Percentiles rank a stretch among this genome's conserved stretches.
These are phyloP conservation scores for Colletotrichum noveboracense DNA, from an alignment of 2,329 filamentous ascomycete genomes.

Conservation along the genomic window DNA sequence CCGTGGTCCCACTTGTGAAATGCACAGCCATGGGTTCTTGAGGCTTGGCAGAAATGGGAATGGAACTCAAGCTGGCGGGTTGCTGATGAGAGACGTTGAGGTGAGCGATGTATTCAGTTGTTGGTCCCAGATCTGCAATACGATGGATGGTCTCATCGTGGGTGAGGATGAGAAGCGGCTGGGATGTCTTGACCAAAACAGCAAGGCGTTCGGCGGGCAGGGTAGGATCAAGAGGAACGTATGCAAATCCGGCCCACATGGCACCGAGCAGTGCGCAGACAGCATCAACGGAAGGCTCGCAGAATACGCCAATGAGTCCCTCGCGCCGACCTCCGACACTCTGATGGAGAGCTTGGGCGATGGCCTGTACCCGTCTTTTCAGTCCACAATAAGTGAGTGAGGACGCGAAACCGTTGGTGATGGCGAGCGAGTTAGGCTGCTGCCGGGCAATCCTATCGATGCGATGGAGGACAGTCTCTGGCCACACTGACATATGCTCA, in stretches of 20 bases:
- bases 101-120: neutral
- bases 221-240: constrained; percentile 44
- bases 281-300: constrained; percentile 38
- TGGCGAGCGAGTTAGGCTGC: neutral
- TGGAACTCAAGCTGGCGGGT: neutral
- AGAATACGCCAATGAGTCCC: constrained; percentile 40
- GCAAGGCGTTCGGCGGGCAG: neutral
- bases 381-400: neutral
- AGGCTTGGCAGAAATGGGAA: neutral
- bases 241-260: constrained; percentile 38
- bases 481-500: neutral
- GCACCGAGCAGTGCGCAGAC: constrained; percentile 45
- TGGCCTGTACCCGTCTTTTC: neutral
- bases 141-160: neutral
- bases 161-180: neutral
- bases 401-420: neutral
- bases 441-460: neutral
- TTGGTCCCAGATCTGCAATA: neutral
- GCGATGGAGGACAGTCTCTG: neutral
- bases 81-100: neutral
- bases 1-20: constrained; percentile 32
- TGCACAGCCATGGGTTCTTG: neutral
- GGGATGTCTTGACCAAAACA: neutral
- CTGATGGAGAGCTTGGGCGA: neutral
- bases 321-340: neutral